Conservation (phyloP, 805 yeast genomes). For the Phaffomyces antillensis region DNA sequence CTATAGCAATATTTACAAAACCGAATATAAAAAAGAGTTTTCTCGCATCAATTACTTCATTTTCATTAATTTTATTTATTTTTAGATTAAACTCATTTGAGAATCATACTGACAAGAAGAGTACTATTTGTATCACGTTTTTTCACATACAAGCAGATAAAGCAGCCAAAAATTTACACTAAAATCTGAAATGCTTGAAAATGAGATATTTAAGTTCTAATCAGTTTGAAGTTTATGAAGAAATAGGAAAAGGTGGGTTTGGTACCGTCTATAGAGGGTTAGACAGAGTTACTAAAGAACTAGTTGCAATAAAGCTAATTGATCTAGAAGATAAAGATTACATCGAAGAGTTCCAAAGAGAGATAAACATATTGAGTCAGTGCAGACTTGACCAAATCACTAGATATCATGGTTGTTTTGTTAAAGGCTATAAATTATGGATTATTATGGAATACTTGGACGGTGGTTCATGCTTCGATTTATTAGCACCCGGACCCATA, state of each 20-base stretch:
- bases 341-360: conserved; percentile 88
- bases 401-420: conserved; percentile 79
- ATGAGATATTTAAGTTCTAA: conserved; percentile 25
- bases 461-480: conserved; percentile 79
- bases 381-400: conserved; percentile 80
- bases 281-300: conserved; percentile 59
- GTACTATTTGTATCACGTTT: too few relatives aligned
- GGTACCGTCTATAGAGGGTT: conserved; percentile 92
- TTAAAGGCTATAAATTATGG: conserved; percentile 91
- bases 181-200: neutral
- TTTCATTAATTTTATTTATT: too few relatives aligned
- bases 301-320: conserved; percentile 88
- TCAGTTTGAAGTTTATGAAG: conserved; percentile 51
- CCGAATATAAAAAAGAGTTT: too few relatives aligned
- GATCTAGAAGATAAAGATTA: conserved; percentile 88
- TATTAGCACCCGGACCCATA: conserved; percentile 79
- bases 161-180: neutral
- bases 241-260: conserved; percentile 92
- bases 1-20: too few relatives aligned
- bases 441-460: conserved; percentile 96
- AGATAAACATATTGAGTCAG: conserved; percentile 76
- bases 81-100: too few relatives aligned
- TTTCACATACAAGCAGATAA: too few relatives aligned
- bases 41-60: too few relatives aligned
- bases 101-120: too few relatives aligned